Conservation (phyloP, 176 grass and related monocot genomes). For the Triticum dicoccoides region DNA sequence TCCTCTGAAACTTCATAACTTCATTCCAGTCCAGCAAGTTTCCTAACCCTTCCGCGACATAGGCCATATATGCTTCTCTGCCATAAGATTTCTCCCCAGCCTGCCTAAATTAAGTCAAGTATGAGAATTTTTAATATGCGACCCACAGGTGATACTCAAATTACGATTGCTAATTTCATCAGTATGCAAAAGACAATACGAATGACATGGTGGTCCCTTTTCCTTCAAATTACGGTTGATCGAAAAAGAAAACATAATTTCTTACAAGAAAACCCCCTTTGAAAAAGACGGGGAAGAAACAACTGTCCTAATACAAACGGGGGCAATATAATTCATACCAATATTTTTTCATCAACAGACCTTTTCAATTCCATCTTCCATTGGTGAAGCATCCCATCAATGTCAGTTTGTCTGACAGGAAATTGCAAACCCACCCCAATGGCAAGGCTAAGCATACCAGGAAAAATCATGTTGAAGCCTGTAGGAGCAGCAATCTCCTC, state of each 20-base stretch:
- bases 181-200: not conserved
- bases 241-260: not conserved
- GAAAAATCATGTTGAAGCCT: slow-evolving; percentile 63
- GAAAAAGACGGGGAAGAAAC: not conserved
- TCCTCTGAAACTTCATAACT: slow-evolving; percentile 63
- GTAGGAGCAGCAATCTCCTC: slow-evolving; percentile 32
- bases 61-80: slow-evolving; percentile 66
- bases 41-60: slow-evolving; percentile 69
- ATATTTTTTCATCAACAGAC: slow-evolving; percentile 17
- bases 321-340: not conserved
- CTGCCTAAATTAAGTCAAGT: slow-evolving; percentile 44
- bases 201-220: not conserved
- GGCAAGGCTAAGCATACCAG: slow-evolving; percentile 43
- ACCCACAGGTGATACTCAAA: not conserved
- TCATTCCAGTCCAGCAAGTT: slow-evolving; percentile 54
- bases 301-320: not conserved
- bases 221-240: not conserved
- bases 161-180: not conserved
- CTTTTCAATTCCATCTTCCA: slow-evolving; percentile 47
- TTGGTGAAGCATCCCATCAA: slow-evolving; percentile 28
- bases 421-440: slow-evolving; percentile 42
- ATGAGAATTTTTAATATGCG: not conserved
- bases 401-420: slow-evolving; percentile 30
- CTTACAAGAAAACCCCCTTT: not conserved
- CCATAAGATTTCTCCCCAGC: slow-evolving; percentile 33